Evolutionary conservation across 306 rosid species (phyloP), one percentile per base, ranked within the genome.

Genomic region (Cotoneaster glaucophyllus): DNA sequence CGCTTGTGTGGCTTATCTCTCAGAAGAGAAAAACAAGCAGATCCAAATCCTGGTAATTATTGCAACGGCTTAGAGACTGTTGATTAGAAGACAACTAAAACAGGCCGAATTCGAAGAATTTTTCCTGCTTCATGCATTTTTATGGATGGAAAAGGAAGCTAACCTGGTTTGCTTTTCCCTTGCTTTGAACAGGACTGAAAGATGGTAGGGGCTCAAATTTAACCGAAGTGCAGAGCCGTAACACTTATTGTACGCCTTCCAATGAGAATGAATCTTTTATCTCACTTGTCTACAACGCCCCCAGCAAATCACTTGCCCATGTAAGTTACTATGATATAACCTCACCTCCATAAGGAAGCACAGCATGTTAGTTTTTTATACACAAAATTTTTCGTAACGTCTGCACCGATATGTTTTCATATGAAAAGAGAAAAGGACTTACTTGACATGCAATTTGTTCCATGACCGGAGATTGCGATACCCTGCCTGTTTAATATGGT

Each of bases 131-230:
- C 54, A 57, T 11, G 24, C 37, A 57, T 15, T 50, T 34, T 14
- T 14, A 37, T 37, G 24, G 31, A n/a, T 34, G 31, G 61, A 26
- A 32, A 69, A 69, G 29, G 50, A 50, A 25, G n/a, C 44, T 58
- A 58, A 81, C 31, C 21, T 76, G 69, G 24, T 26, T 71, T 71
- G 32, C 1, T 2, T 39, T 66, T 10, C 54, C 11, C 21, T 72
- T 77, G 64, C 48, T 75, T 65, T 56, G 59, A 56, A 48, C 75
- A 84, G 87, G 75, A 74, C 28, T 56, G 45, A 34, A 67, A 84
- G 25, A 41, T 77, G 77, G 44, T 31, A 11, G 28, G 57, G 34
- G 48, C 31, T 81, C 74, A 7, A 61, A 64, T 37, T 76, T 43
- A 18, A 18, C 29, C 2, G 64, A 56, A 24, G 32, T 39, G 4